Evolutionary conservation across 2,329 filamentous ascomycete genomes (phyloP), one percentile per base, ranked within the genome.

Genomic region (Diplodia sapinea): DNA sequence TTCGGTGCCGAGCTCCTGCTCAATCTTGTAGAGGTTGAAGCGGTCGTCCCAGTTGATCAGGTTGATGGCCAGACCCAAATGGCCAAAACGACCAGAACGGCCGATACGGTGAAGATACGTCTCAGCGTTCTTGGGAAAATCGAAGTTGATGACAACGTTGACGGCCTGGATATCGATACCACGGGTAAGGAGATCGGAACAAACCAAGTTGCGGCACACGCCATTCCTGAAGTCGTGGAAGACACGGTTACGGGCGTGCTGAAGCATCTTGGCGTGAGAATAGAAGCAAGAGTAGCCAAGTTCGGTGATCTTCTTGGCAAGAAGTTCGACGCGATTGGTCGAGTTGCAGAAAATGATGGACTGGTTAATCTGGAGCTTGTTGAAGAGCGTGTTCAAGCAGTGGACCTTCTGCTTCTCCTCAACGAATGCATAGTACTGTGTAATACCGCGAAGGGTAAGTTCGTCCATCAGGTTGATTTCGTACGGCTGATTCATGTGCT

Each of bases 301-400:
- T 80, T 99, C 96, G 57, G 96, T 99, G 76, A 99, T 99, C 82
- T 99, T 99, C 86, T 99, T 99, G 62, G 95, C 95, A 31, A 99
- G 87, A 65, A 99, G 86, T 81, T 99, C 95, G 69, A 99, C 95
- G 72, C 95, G 92, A 80, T 98, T 98, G 65, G 95, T 99, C 50
- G 95, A 99, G 82, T 99, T 99, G 83, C 95, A 99, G 84, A 99
- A 99, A 79, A 99, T 99, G 83, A 99, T 99, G 70, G 96, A 99
- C 84, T 99, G 95, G 82, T 99, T 99, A 83, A 99, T 99, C 81
- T 99, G 94, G 17, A 99, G 88, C 82, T 97, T 97, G 73, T 94
- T 97, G 85, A 99, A 99, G 71, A 99, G 89, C 0, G 95, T 99
- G 84, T 99, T 99, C 72, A 99, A 83, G 79, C 95, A 99, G 82